Evolutionary conservation across 2,329 filamentous ascomycete genomes (phyloP).

Genomic region (Cercospora nicotianae): DNA sequence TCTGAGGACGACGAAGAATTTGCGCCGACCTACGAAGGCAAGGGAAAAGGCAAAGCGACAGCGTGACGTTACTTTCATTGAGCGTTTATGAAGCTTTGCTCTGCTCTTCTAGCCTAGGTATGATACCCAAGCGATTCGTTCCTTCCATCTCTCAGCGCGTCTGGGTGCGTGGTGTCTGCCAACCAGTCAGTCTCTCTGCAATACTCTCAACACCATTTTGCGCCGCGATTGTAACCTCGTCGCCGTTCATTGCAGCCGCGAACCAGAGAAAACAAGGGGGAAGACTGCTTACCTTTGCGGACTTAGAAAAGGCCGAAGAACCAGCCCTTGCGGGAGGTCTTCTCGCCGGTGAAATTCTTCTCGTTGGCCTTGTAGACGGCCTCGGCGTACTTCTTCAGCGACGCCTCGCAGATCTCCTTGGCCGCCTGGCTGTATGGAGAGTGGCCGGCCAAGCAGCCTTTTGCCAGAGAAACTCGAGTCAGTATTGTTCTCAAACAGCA

Average conservation of each 20-base stretch:
- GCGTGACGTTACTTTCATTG: constrained; percentile 1
- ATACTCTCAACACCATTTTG: background rate
- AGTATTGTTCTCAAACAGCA: background rate
- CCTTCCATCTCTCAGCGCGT: background rate
- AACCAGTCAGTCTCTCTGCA: background rate
- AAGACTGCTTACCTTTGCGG: background rate
- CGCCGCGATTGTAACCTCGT: background rate
- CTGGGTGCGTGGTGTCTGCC: background rate
- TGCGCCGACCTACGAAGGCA: constrained; percentile 40
- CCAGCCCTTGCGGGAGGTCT: constrained; percentile 4
- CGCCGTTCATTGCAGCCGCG: background rate
- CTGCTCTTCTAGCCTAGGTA: constrained; percentile 7
- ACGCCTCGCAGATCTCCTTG: constrained; percentile 1
- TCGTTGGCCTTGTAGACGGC: constrained; percentile 6
- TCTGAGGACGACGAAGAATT: constrained; percentile 45
- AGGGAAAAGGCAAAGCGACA: constrained; percentile 45
- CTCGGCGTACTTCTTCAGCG: constrained; percentile 10
- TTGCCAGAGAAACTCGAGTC: background rate
- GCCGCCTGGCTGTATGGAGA: background rate
- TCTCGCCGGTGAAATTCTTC: background rate
- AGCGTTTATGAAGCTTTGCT: background rate
- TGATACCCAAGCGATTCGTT: background rate
- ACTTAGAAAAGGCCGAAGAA: constrained; percentile 7
- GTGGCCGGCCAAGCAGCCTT: constrained; percentile 6
- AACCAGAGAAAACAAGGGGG: background rate